phyloP scores from a whole-genome alignment of 768 basidiomycete genomes.

The Lactarius sanguifluus region DNA sequence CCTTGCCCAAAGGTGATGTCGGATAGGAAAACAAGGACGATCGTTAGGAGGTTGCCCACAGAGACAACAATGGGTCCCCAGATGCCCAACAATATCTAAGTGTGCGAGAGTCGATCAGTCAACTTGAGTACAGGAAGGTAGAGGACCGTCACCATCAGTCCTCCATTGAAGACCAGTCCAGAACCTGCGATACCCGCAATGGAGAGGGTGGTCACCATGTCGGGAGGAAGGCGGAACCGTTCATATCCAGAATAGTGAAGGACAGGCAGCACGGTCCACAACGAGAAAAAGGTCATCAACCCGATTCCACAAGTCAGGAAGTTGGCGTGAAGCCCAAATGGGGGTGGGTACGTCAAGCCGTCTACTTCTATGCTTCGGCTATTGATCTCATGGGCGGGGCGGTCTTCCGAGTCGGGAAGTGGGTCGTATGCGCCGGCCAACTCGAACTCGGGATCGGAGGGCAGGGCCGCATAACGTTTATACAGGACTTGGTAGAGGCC shows the following conservation, averaged over 20 bases:
- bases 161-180: conserved; percentile 81
- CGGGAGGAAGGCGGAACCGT: conserved; percentile 61
- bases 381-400: conserved; percentile 30
- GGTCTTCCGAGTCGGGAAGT: conserved; percentile 43
- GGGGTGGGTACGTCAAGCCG: conserved; percentile 50
- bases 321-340: conserved; percentile 85
- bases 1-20: conserved; percentile 74
- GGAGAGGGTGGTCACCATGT: conserved; percentile 44
- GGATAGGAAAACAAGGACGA: conserved; percentile 80
- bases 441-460: conserved; percentile 57
- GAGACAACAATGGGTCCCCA: conserved; percentile 89
- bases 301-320: conserved; percentile 81
- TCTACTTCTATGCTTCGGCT: conserved; percentile 17
- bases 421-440: conserved; percentile 46
- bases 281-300: conserved; percentile 61
- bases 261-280: conserved; percentile 80
- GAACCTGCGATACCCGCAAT: conserved; percentile 68
- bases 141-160: conserved; percentile 65
- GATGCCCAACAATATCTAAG: conserved; percentile 72
- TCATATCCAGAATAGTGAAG: conserved; percentile 68
- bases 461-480: conserved; percentile 73
- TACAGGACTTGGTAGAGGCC: conserved; percentile 83
- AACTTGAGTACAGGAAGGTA: background rate
- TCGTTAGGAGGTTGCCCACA: conserved; percentile 92
- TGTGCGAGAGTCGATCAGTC: conserved; percentile 10